Percentiles rank a stretch among this genome's conserved stretches.
phyloP scores from a whole-genome alignment of 345 rosid species.

The Brassica juncea region DNA sequence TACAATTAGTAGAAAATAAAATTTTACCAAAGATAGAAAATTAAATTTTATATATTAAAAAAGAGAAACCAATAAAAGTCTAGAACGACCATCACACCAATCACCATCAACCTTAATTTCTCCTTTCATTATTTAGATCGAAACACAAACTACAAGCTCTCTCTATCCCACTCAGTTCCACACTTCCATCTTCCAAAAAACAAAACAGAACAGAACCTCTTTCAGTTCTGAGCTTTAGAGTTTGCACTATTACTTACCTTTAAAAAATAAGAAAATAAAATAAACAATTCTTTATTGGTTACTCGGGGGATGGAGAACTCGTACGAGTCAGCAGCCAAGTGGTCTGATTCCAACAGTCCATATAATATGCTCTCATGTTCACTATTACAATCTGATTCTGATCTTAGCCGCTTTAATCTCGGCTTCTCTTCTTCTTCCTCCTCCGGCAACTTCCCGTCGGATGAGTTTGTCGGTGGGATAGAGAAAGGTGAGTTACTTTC shows the following conservation, averaged over 20 bases:
- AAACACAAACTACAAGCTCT: slow-evolving; percentile 22
- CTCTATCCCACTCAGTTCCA: slow-evolving; percentile 31
- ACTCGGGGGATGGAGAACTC: slow-evolving; percentile 30
- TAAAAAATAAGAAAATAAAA: slow-evolving; percentile 33
- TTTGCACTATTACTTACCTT: neutral
- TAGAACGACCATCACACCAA: slow-evolving; percentile 35
- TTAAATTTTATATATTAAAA: neutral
- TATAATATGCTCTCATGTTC: slow-evolving; percentile 34
- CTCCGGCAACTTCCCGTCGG: slow-evolving; percentile 10
- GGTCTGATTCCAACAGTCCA: slow-evolving; percentile 31
- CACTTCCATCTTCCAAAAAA: slow-evolving; percentile 8
- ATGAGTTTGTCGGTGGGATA: slow-evolving; percentile 35
- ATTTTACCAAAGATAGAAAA: neutral
- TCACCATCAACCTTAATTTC: slow-evolving; percentile 39
- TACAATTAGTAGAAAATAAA: neutral
- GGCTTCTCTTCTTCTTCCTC: slow-evolving; percentile 30
- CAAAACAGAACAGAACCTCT: neutral
- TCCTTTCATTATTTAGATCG: slow-evolving; percentile 38
- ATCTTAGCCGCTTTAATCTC: slow-evolving; percentile 26
- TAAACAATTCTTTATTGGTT: slow-evolving; percentile 11
- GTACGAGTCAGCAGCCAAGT: slow-evolving; percentile 34
- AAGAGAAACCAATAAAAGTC: slow-evolving; percentile 21
- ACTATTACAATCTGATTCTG: slow-evolving; percentile 32
- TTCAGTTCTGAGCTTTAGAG: neutral
- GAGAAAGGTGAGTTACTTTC: slow-evolving; percentile 36